Evolutionary conservation across 2,329 filamentous ascomycete species (phyloP), one percentile per base, ranked within the genome.

Genomic region (Claviceps spartinae): DNA sequence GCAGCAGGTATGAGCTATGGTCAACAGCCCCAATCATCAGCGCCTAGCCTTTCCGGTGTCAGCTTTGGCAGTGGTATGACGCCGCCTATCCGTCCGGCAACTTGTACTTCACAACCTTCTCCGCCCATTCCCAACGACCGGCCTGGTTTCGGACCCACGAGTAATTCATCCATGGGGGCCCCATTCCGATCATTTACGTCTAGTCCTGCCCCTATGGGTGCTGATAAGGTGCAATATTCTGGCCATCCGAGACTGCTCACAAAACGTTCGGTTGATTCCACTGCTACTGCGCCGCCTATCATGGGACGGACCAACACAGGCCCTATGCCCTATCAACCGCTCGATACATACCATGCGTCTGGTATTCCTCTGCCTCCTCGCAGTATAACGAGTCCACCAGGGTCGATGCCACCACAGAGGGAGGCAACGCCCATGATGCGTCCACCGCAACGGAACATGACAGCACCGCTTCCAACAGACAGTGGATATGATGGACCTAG

Each of bases 1-100:
- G 81, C 82, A 5, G 74, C 75, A 36, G 73, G 75, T 6, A 84
- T 85, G 77, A 81, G 81, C 20, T 76, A 74, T 60, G 62, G 61
- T 22, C 40, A 44, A 24, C 63, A 67, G 41, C 57, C 68, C 6
- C 62, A 63, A 4, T 70, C 70, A 1, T 68, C 68, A 2, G 65
- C 61, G 5, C 66, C 69, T 36, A 59, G 65, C 36, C 51, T 72
- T 11, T 65, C 69, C 14, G 53, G 56, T 4, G 8, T 62, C 20
- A 58, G 60, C 48, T 54, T 56, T n/a, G 18, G 11, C 9, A 38
- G 11, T 16, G 56, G 54, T 42, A 56, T 54, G 13, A 55, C 60
- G 11, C 59, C 65, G 6, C 67, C 64, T 9, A 59, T 61, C 2
- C 67, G 65, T 36, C 61, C 67, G 6, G 64, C 63, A 20, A 72